phyloP scores from a whole-genome alignment of 768 basidiomycete species.

The Epithele typhae region DNA sequence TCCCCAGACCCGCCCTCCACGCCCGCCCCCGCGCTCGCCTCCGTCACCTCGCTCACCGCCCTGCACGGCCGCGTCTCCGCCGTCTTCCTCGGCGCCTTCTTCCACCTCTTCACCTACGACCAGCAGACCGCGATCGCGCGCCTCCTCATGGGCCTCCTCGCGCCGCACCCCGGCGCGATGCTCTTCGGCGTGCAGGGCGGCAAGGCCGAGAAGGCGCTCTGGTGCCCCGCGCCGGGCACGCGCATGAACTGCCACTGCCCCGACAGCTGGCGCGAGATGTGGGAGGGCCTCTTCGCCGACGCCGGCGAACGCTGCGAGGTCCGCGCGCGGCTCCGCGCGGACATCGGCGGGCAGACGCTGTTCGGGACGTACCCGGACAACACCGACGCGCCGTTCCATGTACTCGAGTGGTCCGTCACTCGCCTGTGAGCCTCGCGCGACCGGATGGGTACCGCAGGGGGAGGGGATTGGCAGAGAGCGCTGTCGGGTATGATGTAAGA shows the following conservation, averaged over 20 bases:
- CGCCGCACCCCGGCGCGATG: constrained; percentile 38
- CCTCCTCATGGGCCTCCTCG: constrained; percentile 36
- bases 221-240: neutral
- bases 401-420: constrained; percentile 3
- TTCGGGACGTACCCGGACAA: constrained; percentile 3
- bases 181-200: constrained; percentile 42
- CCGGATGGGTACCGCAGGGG: no score
- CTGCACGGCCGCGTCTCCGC: constrained; percentile 43
- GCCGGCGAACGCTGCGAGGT: constrained; percentile 28
- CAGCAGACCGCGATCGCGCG: constrained; percentile 38
- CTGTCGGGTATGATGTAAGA: no score
- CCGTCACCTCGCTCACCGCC: constrained; percentile 32
- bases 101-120: constrained; percentile 42
- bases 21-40: neutral
- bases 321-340: neutral
- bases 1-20: neutral
- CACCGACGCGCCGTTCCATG: neutral
- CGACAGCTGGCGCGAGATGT: constrained; percentile 33
- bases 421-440: no score
- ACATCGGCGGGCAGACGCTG: neutral
- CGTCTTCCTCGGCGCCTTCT: constrained; percentile 47
- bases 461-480: no score
- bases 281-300: constrained; percentile 33
- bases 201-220: constrained; percentile 27
- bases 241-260: constrained; percentile 33